Evolutionary conservation across 441 rosid genomes (phyloP).

Genomic region (Kokia cookei): DNA sequence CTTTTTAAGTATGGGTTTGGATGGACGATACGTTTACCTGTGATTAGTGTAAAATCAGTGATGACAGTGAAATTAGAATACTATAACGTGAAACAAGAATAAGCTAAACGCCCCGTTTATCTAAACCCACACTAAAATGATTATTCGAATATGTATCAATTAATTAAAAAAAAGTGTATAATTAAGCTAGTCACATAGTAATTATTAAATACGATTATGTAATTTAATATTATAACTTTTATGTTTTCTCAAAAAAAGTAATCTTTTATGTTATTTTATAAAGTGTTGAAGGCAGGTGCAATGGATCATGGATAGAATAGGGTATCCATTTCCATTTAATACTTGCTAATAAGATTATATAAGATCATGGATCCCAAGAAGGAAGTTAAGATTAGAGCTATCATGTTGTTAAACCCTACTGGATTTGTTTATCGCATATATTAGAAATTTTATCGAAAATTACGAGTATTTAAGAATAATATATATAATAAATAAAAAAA

Average conservation of each 20-base stretch:
- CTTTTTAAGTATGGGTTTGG: too few relatives aligned
- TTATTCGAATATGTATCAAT: too few relatives aligned
- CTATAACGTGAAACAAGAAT: too few relatives aligned
- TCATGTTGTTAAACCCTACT: background rate
- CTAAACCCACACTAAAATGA: too few relatives aligned
- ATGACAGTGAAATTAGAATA: too few relatives aligned
- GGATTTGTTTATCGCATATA: background rate
- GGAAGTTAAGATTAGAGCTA: background rate
- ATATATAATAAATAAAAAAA: too few relatives aligned
- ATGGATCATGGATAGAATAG: background rate
- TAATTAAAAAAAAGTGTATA: background rate
- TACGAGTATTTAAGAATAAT: too few relatives aligned
- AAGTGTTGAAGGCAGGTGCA: background rate
- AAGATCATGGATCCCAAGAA: background rate
- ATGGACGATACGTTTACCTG: too few relatives aligned
- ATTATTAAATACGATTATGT: background rate
- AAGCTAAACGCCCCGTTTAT: too few relatives aligned
- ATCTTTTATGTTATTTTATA: background rate
- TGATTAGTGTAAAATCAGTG: too few relatives aligned
- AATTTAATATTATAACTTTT: background rate
- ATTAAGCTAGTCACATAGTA: background rate
- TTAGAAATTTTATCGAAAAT: too few relatives aligned
- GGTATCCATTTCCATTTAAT: background rate
- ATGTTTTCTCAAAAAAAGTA: background rate
- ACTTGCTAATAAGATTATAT: too few relatives aligned